Evolutionary conservation across 768 basidiomycete species (phyloP).

Genomic region (Aureoboletus auriporus): DNA sequence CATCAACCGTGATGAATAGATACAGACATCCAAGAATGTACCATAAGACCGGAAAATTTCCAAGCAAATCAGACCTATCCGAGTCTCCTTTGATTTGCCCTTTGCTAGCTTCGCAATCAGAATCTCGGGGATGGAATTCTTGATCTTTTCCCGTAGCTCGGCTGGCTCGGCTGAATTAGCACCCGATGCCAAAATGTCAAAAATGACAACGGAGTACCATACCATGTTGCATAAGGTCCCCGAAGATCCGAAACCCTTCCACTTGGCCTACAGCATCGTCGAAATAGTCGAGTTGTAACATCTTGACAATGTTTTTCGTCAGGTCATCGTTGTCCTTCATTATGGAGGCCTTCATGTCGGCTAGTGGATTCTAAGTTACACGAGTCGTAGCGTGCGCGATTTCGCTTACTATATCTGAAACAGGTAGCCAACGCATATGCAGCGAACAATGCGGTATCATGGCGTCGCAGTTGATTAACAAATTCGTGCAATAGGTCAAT

Average conservation of each 20-base stretch:
- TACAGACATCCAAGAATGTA: too few relatives aligned
- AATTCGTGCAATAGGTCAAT: constrained; percentile 6
- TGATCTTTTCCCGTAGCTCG: too few relatives aligned
- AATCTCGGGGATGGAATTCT: too few relatives aligned
- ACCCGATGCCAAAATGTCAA: too few relatives aligned
- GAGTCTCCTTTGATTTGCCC: too few relatives aligned
- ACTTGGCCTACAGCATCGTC: constrained; percentile 19
- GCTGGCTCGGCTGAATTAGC: too few relatives aligned
- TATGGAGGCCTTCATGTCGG: constrained; percentile 10
- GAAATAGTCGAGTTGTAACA: constrained; percentile 19
- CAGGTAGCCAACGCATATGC: constrained; percentile 17
- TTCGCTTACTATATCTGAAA: constrained; percentile 11
- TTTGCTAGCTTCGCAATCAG: too few relatives aligned
- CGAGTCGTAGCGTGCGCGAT: too few relatives aligned
- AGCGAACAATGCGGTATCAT: constrained; percentile 11
- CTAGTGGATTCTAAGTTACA: constrained; percentile 1
- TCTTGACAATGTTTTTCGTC: constrained; percentile 13
- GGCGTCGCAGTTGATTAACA: constrained; percentile 10
- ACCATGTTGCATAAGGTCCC: not conserved
- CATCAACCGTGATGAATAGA: too few relatives aligned
- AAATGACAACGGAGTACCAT: not conserved
- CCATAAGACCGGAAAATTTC: too few relatives aligned
- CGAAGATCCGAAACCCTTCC: not conserved
- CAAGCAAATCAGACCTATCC: too few relatives aligned
- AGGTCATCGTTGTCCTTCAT: not conserved